Evolutionary conservation across 345 rosid genomes (phyloP).

Genomic region (Boechera divaricarpa): DNA sequence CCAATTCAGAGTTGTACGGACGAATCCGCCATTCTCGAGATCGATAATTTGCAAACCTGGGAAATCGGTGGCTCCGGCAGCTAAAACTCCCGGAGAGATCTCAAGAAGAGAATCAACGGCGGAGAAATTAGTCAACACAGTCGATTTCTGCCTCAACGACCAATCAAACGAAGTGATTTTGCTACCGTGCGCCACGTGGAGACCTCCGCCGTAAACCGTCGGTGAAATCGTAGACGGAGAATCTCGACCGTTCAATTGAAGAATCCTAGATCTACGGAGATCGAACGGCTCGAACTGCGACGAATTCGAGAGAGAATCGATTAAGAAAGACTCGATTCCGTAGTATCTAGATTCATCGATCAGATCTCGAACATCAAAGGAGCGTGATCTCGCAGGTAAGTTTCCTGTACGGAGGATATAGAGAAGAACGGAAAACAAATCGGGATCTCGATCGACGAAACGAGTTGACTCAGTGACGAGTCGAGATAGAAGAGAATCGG

Average conservation of each 20-base stretch:
- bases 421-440: constrained; percentile 70
- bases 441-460: constrained; percentile 93
- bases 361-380: constrained; percentile 68
- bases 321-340: constrained; percentile 64
- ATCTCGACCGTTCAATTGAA: constrained; percentile 76
- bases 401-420: constrained; percentile 82
- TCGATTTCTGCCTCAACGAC: constrained; percentile 71
- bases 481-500: constrained; percentile 63
- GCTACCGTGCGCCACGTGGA: constrained; percentile 90
- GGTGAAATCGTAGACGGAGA: constrained; percentile 67
- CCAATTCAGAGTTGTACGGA: constrained; percentile 66
- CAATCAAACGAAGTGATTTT: constrained; percentile 93
- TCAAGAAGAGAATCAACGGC: constrained; percentile 84
- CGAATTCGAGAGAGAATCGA: constrained; percentile 61
- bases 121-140: constrained; percentile 75
- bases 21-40: constrained; percentile 69
- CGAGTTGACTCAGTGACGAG: constrained; percentile 54
- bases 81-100: constrained; percentile 60
- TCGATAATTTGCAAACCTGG: constrained; percentile 85
- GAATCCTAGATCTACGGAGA: constrained; percentile 61
- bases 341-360: constrained; percentile 81
- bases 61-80: constrained; percentile 90
- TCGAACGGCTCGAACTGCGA: constrained; percentile 79
- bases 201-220: constrained; percentile 58
- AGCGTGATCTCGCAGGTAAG: constrained; percentile 71